These are phyloP conservation scores for Otatea glauca DNA, from an alignment of 176 grass and related monocot genomes.

Conservation along the genomic window DNA sequence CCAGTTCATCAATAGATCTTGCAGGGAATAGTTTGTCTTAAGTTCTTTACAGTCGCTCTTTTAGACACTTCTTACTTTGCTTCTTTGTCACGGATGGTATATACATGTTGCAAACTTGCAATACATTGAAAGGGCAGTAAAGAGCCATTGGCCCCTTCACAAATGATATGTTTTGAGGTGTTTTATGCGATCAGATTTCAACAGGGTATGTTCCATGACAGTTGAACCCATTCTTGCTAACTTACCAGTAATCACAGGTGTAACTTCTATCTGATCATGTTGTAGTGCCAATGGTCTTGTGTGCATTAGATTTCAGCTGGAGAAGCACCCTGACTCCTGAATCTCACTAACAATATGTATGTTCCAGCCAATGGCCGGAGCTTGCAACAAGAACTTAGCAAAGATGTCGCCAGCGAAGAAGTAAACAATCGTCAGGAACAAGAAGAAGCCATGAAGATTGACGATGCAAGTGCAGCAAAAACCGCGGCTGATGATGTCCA, in stretches of 20 bases:
- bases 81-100: slow-evolving; percentile 36
- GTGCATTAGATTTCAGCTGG: slow-evolving; percentile 48
- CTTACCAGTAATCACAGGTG: background rate
- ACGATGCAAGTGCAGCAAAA: slow-evolving; percentile 25
- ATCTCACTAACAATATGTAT: slow-evolving; percentile 53
- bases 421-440: slow-evolving; percentile 14
- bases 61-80: slow-evolving; percentile 8
- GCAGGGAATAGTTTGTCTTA: background rate
- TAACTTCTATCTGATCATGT: background rate
- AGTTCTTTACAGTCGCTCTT: background rate
- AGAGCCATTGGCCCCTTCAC: background rate
- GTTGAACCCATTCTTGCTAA: background rate
- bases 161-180: background rate
- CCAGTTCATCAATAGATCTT: background rate
- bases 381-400: slow-evolving; percentile 54
- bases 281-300: slow-evolving; percentile 8
- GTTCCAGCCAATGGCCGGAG: slow-evolving; percentile 66
- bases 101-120: slow-evolving; percentile 11
- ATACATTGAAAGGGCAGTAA: background rate
- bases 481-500: slow-evolving; percentile 35
- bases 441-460: slow-evolving; percentile 47
- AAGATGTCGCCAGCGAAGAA: slow-evolving; percentile 31
- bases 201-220: background rate
- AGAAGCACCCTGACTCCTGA: slow-evolving; percentile 22
- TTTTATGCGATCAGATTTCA: background rate